phyloP scores from a whole-genome alignment of 1,284 basidiomycete species.

The Xerocomus cyaneibrunnescens region DNA sequence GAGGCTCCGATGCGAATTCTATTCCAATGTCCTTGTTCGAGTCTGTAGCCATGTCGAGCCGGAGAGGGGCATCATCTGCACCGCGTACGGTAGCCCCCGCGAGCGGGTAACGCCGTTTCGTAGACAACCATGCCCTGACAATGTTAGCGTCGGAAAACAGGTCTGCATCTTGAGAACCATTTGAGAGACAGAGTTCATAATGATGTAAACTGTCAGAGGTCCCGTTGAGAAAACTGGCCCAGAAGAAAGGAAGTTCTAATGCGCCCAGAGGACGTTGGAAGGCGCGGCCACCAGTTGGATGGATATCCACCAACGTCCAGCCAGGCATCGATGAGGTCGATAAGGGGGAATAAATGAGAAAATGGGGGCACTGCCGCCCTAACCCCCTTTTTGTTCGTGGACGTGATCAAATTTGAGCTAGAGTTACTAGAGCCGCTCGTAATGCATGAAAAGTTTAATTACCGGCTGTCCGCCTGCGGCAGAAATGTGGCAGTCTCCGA shows the following conservation, averaged over 20 bases:
- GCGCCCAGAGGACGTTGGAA: slow-evolving; percentile 21
- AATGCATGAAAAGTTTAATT: too few relatives aligned
- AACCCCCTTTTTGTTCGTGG: too few relatives aligned
- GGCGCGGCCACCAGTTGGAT: slow-evolving; percentile 11
- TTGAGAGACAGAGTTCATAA: slow-evolving; percentile 8
- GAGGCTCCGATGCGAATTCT: background rate
- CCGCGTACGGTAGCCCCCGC: slow-evolving; percentile 14
- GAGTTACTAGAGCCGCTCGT: too few relatives aligned
- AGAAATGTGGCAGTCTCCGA: too few relatives aligned
- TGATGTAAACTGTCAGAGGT: slow-evolving; percentile 16
- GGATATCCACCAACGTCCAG: background rate
- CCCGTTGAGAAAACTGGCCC: slow-evolving; percentile 18
- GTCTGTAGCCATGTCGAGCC: background rate
- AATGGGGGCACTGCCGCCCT: too few relatives aligned
- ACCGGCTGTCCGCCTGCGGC: too few relatives aligned
- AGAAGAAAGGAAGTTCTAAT: slow-evolving; percentile 4
- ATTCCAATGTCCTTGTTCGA: background rate
- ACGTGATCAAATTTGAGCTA: too few relatives aligned
- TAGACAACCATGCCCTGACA: slow-evolving; percentile 21
- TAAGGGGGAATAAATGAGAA: too few relatives aligned
- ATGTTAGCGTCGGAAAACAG: slow-evolving; percentile 22
- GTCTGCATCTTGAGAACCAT: slow-evolving; percentile 6
- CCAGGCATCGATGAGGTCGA: slow-evolving; percentile 10
- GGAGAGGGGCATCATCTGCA: background rate
- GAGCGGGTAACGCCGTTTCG: slow-evolving; percentile 23